Conservation (phyloP, 768 basidiomycete genomes). For the Tulasnella sp. region DNA sequence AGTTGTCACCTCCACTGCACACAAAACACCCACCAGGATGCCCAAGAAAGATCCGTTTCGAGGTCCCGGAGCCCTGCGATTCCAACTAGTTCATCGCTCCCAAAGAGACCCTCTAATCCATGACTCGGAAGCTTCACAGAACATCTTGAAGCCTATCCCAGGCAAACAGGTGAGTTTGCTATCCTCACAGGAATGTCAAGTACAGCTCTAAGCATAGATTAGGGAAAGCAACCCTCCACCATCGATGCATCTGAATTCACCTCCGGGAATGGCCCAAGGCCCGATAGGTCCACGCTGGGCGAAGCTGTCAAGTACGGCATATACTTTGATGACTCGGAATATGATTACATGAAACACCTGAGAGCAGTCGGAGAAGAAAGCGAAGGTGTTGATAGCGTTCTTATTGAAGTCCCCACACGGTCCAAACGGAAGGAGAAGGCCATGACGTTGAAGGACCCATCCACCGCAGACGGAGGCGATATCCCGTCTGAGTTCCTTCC, state of each 20-base stretch:
- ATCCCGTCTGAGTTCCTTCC: slow-evolving; percentile 55
- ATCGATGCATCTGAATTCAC: background rate
- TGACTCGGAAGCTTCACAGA: slow-evolving; percentile 75
- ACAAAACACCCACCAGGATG: slow-evolving; percentile 36
- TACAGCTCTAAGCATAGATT: too few species aligned
- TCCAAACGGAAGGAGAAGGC: slow-evolving; percentile 27
- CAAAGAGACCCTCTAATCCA: slow-evolving; percentile 92
- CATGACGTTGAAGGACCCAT: slow-evolving; percentile 25
- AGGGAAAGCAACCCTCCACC: too few species aligned
- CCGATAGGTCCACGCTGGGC: slow-evolving; percentile 46
- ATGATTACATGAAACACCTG: slow-evolving; percentile 98
- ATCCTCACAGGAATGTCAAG: too few species aligned
- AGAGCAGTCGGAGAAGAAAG: slow-evolving; percentile 63
- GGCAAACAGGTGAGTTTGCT: slow-evolving; percentile 47
- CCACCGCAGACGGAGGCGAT: background rate
- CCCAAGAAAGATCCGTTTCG: slow-evolving; percentile 78
- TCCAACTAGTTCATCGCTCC: slow-evolving; percentile 93
- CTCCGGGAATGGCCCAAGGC: background rate
- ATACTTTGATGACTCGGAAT: slow-evolving; percentile 89
- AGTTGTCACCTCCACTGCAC: too few species aligned
- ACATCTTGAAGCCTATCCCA: slow-evolving; percentile 78
- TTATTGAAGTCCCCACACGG: slow-evolving; percentile 57
- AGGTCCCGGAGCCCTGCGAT: slow-evolving; percentile 80
- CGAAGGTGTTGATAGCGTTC: slow-evolving; percentile 66
- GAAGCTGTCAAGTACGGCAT: slow-evolving; percentile 84